Evolutionary conservation across 805 yeast genomes (phyloP), one percentile per base, ranked within the genome.

Genomic region (Helenozyma baotianmanensis): DNA sequence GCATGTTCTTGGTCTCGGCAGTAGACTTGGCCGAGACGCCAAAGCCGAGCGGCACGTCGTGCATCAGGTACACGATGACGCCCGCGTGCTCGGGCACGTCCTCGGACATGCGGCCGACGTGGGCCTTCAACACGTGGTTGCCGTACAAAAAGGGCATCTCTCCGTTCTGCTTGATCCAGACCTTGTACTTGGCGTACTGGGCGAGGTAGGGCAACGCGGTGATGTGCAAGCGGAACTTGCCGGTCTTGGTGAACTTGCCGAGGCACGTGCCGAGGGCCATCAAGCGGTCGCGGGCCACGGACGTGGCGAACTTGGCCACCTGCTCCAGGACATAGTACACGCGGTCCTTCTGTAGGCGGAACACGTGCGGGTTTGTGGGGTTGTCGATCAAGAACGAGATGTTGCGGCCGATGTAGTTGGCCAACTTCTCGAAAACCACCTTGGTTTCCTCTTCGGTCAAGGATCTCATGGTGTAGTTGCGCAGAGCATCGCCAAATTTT

Each of bases 51-150:
- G 98, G 96, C 19, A 80, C 76, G 58, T 92, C 98, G 38, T 72
- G 70, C 97, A 92, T 92, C 8, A 95, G 82, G 50, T 75, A 87
- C 11, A 92, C 82, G 45, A 92, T 73, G 14, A 92, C 89, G 53
- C 98, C 98, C 2, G 96, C 92, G 54, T 92, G 98, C 60, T 90
- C 97, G 19, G 97, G 97, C 35, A 92, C 85, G 55, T 92, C 97
- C 47, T 92, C 98, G 35, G 95, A 83, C 84, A 92, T 87, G 51
- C 88, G 82, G 22, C 98, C 98, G 36, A 92, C 73, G 56, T 92
- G 98, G 4, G 98, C 98, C 58, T 92, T 92, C 48, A 92, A 70
- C 17, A 90, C 90, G 58, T 92, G 96, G 66, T 92, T 92, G 23
- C 98, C 98, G 51, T 92, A 92, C 45, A 92, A 64, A 57, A 82